Evolutionary conservation across 352 stramenopile genomes (phyloP).

Genomic region (Phytophthora sansomeana): DNA sequence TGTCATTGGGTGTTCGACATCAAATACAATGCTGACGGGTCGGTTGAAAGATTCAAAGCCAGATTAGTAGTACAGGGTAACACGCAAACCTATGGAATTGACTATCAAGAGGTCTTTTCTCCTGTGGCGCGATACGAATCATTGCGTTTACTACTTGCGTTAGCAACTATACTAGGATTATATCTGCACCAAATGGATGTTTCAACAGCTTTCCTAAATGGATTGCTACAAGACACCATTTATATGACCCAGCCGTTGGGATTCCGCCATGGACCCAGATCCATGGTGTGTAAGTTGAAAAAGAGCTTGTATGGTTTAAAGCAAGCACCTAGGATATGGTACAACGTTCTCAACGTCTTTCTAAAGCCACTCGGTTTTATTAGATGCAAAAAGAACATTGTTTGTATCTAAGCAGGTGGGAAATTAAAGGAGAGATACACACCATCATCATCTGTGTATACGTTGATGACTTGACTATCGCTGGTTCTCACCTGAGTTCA

Average conservation of each 20-base stretch:
- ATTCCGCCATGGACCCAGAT: background rate
- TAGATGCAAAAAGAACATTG: slow-evolving; percentile 8
- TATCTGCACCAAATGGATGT: slow-evolving; percentile 10
- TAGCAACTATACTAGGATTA: slow-evolving; percentile 4
- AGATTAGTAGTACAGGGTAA: slow-evolving; percentile 7
- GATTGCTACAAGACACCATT: no score
- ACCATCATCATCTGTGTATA: slow-evolving; percentile 3
- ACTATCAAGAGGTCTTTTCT: slow-evolving; percentile 5
- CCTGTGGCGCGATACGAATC: slow-evolving; percentile 10
- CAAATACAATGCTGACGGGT: background rate
- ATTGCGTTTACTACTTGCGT: background rate
- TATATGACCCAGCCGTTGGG: slow-evolving; percentile 1
- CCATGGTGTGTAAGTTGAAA: background rate
- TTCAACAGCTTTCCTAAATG: slow-evolving; percentile 2
- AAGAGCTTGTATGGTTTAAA: slow-evolving; percentile 6
- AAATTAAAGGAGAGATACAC: slow-evolving; percentile 1
- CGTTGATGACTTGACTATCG: slow-evolving; percentile 10
- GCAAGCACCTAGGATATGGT: slow-evolving; percentile 3
- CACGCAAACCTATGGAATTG: slow-evolving; percentile 7
- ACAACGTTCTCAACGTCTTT: slow-evolving; percentile 1
- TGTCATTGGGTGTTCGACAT: slow-evolving; percentile 9
- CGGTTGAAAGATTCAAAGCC: background rate
- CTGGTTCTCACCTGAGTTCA: background rate
- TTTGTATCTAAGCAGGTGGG: slow-evolving; percentile 10
- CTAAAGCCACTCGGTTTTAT: background rate